A percentile compares a stretch with the other conserved stretches of the same genome.
phyloP scores from a whole-genome alignment of 2,329 filamentous ascomycete species.

The Colletotrichum sp. region DNA sequence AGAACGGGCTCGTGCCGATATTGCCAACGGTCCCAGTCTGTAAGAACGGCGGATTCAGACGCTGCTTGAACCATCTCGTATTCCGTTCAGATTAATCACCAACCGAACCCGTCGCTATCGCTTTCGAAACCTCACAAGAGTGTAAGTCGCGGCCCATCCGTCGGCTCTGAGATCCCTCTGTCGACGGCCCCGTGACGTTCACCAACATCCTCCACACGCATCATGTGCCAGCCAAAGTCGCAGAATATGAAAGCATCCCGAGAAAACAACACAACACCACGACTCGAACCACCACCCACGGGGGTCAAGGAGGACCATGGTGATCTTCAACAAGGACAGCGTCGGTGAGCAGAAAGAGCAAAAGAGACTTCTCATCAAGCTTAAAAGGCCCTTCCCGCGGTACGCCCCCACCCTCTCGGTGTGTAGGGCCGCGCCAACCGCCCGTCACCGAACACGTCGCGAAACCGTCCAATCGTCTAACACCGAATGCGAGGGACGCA shows the following conservation, averaged over 20 bases:
- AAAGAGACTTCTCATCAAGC: background rate
- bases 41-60: background rate
- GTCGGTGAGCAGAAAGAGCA: background rate
- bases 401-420: background rate
- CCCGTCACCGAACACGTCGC: background rate
- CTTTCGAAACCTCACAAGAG: background rate
- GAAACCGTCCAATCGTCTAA: background rate
- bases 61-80: background rate
- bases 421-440: background rate
- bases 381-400: background rate
- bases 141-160: background rate
- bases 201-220: background rate
- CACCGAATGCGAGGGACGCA: no score
- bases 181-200: background rate
- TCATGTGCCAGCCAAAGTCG: background rate
- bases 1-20: background rate
- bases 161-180: background rate
- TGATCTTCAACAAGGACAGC: background rate
- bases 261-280: background rate
- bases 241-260: background rate
- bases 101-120: background rate
- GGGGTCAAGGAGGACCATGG: background rate
- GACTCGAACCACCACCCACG: background rate
- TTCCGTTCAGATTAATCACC: background rate
- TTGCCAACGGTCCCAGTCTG: background rate